Conservation (phyloP, 139 green algal genomes). For the Picochlorum sp. region DNA sequence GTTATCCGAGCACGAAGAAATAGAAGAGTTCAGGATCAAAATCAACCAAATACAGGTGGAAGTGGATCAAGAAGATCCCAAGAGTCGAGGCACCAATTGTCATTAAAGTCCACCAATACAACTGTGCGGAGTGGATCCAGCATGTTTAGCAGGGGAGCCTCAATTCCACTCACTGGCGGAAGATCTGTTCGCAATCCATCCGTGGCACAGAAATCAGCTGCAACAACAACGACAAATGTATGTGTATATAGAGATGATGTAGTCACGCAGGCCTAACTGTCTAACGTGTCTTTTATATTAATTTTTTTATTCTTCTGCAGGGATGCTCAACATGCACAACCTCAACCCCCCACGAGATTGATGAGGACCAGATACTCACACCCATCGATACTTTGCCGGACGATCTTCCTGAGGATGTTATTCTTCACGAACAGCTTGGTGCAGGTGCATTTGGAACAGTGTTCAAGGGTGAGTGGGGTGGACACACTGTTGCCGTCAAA, state of each 20-base stretch:
- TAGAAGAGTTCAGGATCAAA: not conserved
- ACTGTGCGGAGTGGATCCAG: not conserved
- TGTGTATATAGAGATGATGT: too few relatives aligned
- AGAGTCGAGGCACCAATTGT: too few relatives aligned
- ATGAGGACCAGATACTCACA: not conserved
- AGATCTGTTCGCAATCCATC: too few relatives aligned
- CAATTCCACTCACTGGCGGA: too few relatives aligned
- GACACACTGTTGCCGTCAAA: slow-evolving; percentile 52
- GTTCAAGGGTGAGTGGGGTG: slow-evolving; percentile 33
- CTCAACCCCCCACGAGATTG: not conserved
- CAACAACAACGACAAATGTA: too few relatives aligned
- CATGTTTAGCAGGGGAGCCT: not conserved
- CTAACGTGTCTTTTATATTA: not conserved
- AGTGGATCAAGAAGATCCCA: too few relatives aligned
- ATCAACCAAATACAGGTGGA: too few relatives aligned
- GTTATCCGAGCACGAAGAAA: not conserved
- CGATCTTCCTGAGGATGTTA: slow-evolving; percentile 46
- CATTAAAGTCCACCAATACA: too few relatives aligned
- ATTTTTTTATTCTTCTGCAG: too few relatives aligned
- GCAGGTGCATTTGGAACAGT: slow-evolving; percentile 57
- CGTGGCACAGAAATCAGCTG: too few relatives aligned
- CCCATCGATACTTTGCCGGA: not conserved
- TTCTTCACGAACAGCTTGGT: slow-evolving; percentile 48
- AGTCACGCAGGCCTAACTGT: too few relatives aligned
- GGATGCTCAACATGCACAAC: not conserved